These are phyloP conservation scores for Exophiala phaeomuriformis DNA, from an alignment of 2,329 filamentous ascomycete species.

Conservation along the genomic window DNA sequence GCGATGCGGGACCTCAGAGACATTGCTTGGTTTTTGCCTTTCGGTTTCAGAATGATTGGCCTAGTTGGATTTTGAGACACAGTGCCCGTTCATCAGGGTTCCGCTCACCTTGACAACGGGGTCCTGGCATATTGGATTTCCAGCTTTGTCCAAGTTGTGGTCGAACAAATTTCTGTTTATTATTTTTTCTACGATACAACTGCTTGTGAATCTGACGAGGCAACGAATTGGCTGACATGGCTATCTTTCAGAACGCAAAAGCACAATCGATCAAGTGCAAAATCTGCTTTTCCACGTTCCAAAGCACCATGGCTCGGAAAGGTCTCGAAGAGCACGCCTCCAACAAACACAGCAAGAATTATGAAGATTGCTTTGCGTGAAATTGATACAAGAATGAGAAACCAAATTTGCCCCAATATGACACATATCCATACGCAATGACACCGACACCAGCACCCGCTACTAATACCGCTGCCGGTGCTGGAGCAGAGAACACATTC, in stretches of 20 bases:
- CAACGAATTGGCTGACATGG: not conserved
- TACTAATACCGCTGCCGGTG: too few relatives aligned
- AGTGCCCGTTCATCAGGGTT: too few relatives aligned
- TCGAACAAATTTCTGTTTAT: too few relatives aligned
- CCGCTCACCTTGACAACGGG: too few relatives aligned
- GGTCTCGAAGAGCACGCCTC: slow-evolving; percentile 63
- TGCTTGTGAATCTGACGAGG: too few relatives aligned
- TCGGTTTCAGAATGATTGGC: too few relatives aligned
- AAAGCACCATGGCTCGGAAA: slow-evolving; percentile 67
- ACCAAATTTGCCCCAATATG: not conserved
- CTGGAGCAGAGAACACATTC: too few relatives aligned
- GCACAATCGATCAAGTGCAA: slow-evolving; percentile 71
- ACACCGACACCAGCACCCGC: not conserved
- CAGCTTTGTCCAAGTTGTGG: not conserved
- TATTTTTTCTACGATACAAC: too few relatives aligned
- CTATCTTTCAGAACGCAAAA: slow-evolving; percentile 53
- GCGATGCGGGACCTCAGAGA: not conserved
- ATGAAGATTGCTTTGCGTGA: slow-evolving; percentile 62
- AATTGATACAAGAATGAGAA: not conserved
- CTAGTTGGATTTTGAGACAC: not conserved
- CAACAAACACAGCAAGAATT: slow-evolving; percentile 67
- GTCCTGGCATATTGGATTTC: not conserved
- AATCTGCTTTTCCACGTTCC: slow-evolving; percentile 69
- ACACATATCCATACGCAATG: too few relatives aligned
- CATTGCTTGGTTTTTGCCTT: too few relatives aligned